Conservation (phyloP, 2,329 filamentous ascomycete genomes). For the Fusarium torulosum region DNA sequence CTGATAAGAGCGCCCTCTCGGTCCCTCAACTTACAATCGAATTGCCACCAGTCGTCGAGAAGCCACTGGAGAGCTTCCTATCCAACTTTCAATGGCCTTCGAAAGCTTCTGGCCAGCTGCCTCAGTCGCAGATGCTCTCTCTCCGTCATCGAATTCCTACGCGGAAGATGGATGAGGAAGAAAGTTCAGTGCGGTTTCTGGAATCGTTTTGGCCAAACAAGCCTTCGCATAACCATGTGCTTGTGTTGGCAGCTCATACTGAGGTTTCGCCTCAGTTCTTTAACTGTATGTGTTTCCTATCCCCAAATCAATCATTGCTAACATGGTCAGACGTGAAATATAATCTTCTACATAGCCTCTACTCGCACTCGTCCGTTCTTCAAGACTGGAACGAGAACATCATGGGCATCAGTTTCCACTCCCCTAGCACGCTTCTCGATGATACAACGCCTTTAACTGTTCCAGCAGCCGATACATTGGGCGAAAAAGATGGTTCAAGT, state of each 20-base stretch:
- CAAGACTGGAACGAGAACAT: conserved; percentile 67
- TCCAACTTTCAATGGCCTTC: conserved; percentile 77
- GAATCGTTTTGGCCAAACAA: conserved; percentile 88
- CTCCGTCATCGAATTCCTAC: conserved; percentile 80
- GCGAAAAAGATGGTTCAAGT: conserved; percentile 51
- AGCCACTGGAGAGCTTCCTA: conserved; percentile 72
- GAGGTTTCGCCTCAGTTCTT: conserved; percentile 86
- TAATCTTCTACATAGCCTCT: conserved; percentile 79
- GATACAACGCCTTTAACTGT: conserved; percentile 67
- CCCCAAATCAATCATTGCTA: conserved; percentile 18
- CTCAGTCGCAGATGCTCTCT: conserved; percentile 68
- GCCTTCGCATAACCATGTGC: conserved; percentile 75
- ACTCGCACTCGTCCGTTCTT: conserved; percentile 66
- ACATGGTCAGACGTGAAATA: conserved; percentile 75
- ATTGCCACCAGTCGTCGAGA: conserved; percentile 78
- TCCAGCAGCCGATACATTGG: conserved; percentile 51
- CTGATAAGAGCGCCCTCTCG: conserved; percentile 79
- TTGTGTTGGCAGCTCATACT: conserved; percentile 85
- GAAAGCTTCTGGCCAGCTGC: conserved; percentile 51
- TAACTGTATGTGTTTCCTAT: conserved; percentile 68
- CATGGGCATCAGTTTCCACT: conserved; percentile 83
- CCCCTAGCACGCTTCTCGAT: conserved; percentile 74
- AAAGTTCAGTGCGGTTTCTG: conserved; percentile 80
- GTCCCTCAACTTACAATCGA: conserved; percentile 86
- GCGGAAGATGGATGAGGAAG: conserved; percentile 71